Base-by-base conservation (phyloP, 1,284 basidiomycete species). In the Sporisorium iseilematis-ciliati region DNA sequence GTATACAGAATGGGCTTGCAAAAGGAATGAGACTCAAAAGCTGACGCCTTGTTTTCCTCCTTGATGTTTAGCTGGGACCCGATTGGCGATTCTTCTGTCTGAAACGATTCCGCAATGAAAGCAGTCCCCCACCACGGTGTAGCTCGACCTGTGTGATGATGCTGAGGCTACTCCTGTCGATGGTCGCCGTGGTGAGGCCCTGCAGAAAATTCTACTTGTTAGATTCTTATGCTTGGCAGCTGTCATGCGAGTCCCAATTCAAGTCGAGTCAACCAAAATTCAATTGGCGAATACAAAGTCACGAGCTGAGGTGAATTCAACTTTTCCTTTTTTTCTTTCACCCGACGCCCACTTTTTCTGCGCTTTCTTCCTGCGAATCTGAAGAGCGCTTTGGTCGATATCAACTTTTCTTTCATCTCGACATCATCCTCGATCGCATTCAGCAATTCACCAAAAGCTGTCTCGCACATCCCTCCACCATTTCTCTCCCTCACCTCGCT, bases 61-160 rank as follows among this genome's bases (percentile, higher is more conserved):
- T 29, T 4, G 29, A 21, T 3, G 18, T 6, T 2, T 52, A 69
- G 56, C 42, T 69, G 60, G 66, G 66, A 69, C 26, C 66, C 66
- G 3, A 63, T 69, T 20, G 66, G 66, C n/a, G 60, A 69, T n/a
- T 20, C 56, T 40, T 57, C 57, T 7, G 54, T 35, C 20, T 67
- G 43, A 49, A n/a, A 2, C 18, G n/a, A 3, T 41, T 41, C 18
- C 18, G 5, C 40, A 18, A n/a, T 18, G 40, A n/a, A n/a, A 7
- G 3, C 40, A n/a, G 2, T 8, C 16, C 10, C n/a, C 40, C 7
- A 41, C n/a, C 40, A 41, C 18, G 18, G 18, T 41, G 40, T 18
- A 41, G 10, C 40, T 41, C n/a, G 40, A 41, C 40, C n/a, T 20
- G 16, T 41, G 40, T 41, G 18, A 41, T 41, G 18, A n/a, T 38